A percentile compares a stretch with the other conserved stretches of the same genome.
phyloP scores from a whole-genome alignment of 1,284 basidiomycete species.

The Malassezia yamatoensis region DNA sequence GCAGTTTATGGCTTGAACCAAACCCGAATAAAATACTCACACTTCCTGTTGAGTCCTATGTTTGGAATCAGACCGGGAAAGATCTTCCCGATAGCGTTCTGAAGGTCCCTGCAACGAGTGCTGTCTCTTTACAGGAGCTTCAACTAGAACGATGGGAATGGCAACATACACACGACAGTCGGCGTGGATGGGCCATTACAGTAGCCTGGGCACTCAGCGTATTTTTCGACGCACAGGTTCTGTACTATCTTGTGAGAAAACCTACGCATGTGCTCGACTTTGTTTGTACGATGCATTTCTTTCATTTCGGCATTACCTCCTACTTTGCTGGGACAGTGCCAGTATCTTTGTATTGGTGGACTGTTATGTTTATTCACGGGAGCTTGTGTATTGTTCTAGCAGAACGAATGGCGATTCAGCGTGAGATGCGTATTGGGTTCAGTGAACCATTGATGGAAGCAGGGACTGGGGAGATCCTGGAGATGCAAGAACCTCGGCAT shows the following conservation, averaged over 20 bases:
- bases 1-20: conserved; percentile 60
- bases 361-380: conserved; percentile 61
- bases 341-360: conserved; percentile 51
- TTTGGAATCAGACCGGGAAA: conserved; percentile 7
- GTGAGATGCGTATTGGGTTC: conserved; percentile 61
- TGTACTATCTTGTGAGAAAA: conserved; percentile 75
- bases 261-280: conserved; percentile 93
- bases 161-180: conserved; percentile 49
- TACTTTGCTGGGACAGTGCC: conserved; percentile 81
- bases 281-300: conserved; percentile 73
- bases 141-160: conserved; percentile 17
- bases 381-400: conserved; percentile 66
- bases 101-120: background rate
- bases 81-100: background rate
- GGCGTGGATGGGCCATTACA: conserved; percentile 12
- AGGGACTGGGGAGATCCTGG: background rate
- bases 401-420: conserved; percentile 76
- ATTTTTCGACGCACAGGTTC: conserved; percentile 57
- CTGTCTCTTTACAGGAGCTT: conserved; percentile 11
- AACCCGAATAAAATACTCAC: conserved; percentile 29
- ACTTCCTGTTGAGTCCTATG: conserved; percentile 1
- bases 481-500: background rate
- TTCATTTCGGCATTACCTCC: conserved; percentile 79
- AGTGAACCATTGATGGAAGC: conserved; percentile 9
- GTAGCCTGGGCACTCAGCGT: conserved; percentile 8